Conservation (phyloP, 345 rosid genomes). For the Eucalyptus tenuipes region DNA sequence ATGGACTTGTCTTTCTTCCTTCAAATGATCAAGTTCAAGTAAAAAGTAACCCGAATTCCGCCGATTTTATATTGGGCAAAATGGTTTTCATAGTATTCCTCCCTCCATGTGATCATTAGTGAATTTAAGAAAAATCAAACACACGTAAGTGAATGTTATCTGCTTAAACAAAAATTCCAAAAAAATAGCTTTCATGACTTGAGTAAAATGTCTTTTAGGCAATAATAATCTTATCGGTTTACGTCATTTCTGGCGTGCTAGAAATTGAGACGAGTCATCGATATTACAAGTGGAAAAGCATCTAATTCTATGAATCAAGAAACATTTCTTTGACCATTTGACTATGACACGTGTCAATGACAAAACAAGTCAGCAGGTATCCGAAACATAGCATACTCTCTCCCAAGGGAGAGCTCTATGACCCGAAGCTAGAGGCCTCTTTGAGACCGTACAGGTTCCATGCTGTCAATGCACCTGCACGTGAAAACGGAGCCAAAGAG, state of each 20-base stretch:
- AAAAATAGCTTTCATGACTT: background rate
- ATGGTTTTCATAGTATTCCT: background rate
- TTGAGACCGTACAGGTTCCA: background rate
- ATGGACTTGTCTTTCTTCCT: background rate
- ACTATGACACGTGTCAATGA: background rate
- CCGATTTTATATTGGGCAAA: background rate
- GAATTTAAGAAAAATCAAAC: background rate
- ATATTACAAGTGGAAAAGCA: background rate
- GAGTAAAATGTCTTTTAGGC: background rate
- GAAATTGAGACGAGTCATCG: background rate
- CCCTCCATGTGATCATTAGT: background rate
- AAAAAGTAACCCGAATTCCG: too few species aligned
- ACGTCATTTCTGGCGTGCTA: fast-evolving
- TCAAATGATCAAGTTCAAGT: background rate
- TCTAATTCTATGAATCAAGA: background rate
- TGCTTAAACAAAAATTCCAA: background rate
- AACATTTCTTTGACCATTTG: background rate
- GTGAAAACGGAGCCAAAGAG: background rate
- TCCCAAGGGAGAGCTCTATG: background rate
- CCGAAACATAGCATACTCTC: background rate
- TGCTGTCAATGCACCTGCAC: background rate
- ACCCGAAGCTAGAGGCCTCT: background rate
- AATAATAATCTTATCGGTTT: background rate
- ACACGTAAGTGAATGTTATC: background rate
- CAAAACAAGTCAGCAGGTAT: background rate